Conservation (phyloP, 2,329 filamentous ascomycete species). For the Penicillium sp. region DNA sequence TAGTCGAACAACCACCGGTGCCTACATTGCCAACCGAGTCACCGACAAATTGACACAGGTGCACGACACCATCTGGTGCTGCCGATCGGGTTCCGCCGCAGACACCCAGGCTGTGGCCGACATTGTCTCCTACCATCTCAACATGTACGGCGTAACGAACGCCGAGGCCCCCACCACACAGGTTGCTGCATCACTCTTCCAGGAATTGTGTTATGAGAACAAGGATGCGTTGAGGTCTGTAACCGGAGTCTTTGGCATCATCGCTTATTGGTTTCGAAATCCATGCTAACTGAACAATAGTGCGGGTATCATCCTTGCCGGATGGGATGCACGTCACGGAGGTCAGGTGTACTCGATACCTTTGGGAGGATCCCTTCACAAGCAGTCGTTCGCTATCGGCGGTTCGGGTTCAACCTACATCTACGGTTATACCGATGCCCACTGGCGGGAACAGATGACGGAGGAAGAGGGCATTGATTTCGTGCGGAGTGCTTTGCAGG, state of each 20-base stretch:
- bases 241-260: not conserved
- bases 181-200: constrained; percentile 92
- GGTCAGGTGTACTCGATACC: constrained; percentile 98
- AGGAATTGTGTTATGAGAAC: constrained; percentile 97
- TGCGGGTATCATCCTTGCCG: constrained; percentile 97
- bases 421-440: constrained; percentile 95
- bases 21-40: constrained; percentile 98
- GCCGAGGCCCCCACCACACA: constrained; percentile 89
- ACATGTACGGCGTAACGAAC: constrained; percentile 86
- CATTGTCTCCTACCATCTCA: constrained; percentile 94
- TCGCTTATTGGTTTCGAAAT: not conserved
- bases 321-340: constrained; percentile 91
- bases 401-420: constrained; percentile 98
- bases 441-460: constrained; percentile 95
- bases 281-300: constrained; percentile 46
- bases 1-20: constrained; percentile 93
- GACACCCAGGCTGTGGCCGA: constrained; percentile 98
- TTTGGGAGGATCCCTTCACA: constrained; percentile 93
- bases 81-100: constrained; percentile 92
- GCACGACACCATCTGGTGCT: constrained; percentile 99
- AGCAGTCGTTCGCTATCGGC: constrained; percentile 92
- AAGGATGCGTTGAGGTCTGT: constrained; percentile 86
- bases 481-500: constrained; percentile 83
- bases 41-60: constrained; percentile 99
- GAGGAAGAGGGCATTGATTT: constrained; percentile 87